These are phyloP conservation scores for Hamamelis virginiana DNA, from an alignment of 164 flowering plant genomes.

Conservation along the genomic window DNA sequence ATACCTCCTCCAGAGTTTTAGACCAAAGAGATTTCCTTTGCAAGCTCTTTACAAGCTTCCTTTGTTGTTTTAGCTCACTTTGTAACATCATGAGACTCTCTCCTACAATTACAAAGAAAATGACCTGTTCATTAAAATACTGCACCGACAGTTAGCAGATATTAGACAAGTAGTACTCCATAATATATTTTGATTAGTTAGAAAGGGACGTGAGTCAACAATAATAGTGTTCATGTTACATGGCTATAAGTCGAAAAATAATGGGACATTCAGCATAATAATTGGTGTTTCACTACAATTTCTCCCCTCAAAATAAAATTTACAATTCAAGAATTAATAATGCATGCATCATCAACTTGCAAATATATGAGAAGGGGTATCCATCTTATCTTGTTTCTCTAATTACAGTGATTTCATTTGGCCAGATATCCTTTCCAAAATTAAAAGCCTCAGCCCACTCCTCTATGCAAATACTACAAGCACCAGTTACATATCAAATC, in stretches of 20 bases:
- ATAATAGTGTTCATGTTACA: not conserved
- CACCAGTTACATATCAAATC: not conserved
- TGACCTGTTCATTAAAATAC: constrained; percentile 1
- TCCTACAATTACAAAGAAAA: constrained; percentile 44
- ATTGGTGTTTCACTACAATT: not conserved
- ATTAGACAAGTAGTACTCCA: not conserved
- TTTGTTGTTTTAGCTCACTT: constrained; percentile 68
- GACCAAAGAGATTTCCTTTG: constrained; percentile 86
- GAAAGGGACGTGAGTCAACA: not conserved
- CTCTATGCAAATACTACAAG: not conserved
- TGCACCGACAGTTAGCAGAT: not conserved
- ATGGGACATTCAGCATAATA: not conserved
- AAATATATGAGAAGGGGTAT: not conserved
- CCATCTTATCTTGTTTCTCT: not conserved
- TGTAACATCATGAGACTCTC: constrained; percentile 54
- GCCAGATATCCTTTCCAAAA: not conserved
- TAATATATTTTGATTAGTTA: not conserved
- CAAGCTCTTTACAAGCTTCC: constrained; percentile 65
- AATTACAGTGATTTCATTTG: not conserved
- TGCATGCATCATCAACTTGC: not conserved
- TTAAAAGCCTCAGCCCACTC: not conserved
- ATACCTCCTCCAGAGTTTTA: constrained; percentile 67
- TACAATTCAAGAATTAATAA: not conserved
- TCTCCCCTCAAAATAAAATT: not conserved
- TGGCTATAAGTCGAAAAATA: not conserved